phyloP scores from a whole-genome alignment of 1,284 basidiomycete species.

The Phenoliferia sp. region DNA sequence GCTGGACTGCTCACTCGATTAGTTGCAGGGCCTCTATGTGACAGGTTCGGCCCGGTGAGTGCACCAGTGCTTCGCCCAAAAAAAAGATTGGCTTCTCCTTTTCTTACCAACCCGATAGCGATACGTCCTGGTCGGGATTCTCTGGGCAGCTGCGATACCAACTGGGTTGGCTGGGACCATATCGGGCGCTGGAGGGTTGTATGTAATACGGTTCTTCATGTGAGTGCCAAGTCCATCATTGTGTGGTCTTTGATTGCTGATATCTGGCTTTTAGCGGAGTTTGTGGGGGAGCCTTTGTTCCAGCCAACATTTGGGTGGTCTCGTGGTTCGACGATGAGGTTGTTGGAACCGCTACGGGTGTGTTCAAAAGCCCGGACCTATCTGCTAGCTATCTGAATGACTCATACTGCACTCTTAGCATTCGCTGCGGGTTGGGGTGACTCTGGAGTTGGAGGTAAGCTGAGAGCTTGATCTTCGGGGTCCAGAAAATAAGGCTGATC shows the following conservation, averaged over 20 bases:
- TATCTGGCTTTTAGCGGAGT: background rate
- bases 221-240: background rate
- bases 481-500: background rate
- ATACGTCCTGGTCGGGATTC: slow-evolving; percentile 57
- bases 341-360: slow-evolving; percentile 48
- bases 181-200: slow-evolving; percentile 48
- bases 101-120: slow-evolving; percentile 34
- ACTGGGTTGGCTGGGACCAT: slow-evolving; percentile 58
- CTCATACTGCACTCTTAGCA: too few species aligned
- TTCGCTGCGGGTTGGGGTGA: slow-evolving; percentile 33
- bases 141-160: slow-evolving; percentile 59
- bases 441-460: slow-evolving; percentile 44
- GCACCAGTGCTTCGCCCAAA: too few species aligned
- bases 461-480: too few species aligned
- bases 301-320: slow-evolving; percentile 53
- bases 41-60: slow-evolving; percentile 43
- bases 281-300: slow-evolving; percentile 17
- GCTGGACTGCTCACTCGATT: slow-evolving; percentile 53
- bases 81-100: too few species aligned
- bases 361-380: too few species aligned
- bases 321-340: slow-evolving; percentile 57
- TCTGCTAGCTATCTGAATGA: too few species aligned
- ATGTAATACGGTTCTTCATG: slow-evolving; percentile 51
- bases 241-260: slow-evolving; percentile 35
- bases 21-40: slow-evolving; percentile 55